These are phyloP conservation scores for Trichoderma endophyticum DNA, from an alignment of 2,329 filamentous ascomycete species.

Conservation along the genomic window DNA sequence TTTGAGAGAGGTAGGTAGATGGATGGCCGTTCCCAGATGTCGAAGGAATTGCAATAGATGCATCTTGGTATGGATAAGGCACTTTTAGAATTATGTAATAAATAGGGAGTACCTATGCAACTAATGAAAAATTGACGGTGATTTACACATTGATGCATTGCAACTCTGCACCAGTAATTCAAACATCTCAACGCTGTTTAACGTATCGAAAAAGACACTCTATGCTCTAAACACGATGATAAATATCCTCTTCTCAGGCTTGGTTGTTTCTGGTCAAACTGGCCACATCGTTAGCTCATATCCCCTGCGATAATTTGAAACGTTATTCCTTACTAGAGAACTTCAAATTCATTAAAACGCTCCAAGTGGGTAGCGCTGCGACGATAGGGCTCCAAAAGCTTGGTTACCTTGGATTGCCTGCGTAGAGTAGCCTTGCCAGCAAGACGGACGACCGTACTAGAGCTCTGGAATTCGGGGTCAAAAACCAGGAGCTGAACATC, in stretches of 20 bases:
- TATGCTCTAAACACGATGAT: neutral
- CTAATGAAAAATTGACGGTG: neutral
- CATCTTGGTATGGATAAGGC: neutral
- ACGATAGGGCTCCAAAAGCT: slow-evolving; percentile 69
- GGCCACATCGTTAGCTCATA: neutral
- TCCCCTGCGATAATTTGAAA: no score
- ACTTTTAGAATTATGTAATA: neutral
- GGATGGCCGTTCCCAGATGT: neutral
- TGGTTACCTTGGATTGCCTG: slow-evolving; percentile 35
- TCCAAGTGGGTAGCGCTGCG: slow-evolving; percentile 64
- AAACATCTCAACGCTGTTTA: neutral
- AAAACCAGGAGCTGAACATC: slow-evolving; percentile 74
- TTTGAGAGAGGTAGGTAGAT: neutral
- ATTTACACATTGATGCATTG: neutral
- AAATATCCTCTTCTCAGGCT: neutral
- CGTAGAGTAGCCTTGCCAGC: slow-evolving; percentile 46
- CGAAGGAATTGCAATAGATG: neutral
- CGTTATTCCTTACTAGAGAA: slow-evolving; percentile 58
- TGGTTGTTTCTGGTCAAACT: neutral
- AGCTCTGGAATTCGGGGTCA: slow-evolving; percentile 78
- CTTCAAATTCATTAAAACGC: slow-evolving; percentile 74
- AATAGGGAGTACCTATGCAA: neutral
- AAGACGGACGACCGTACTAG: slow-evolving; percentile 59
- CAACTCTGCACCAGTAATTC: neutral
- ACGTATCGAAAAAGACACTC: neutral